These are phyloP conservation scores for Diaporthe vaccinii DNA, from an alignment of 2,329 filamentous ascomycete genomes.

Conservation along the genomic window DNA sequence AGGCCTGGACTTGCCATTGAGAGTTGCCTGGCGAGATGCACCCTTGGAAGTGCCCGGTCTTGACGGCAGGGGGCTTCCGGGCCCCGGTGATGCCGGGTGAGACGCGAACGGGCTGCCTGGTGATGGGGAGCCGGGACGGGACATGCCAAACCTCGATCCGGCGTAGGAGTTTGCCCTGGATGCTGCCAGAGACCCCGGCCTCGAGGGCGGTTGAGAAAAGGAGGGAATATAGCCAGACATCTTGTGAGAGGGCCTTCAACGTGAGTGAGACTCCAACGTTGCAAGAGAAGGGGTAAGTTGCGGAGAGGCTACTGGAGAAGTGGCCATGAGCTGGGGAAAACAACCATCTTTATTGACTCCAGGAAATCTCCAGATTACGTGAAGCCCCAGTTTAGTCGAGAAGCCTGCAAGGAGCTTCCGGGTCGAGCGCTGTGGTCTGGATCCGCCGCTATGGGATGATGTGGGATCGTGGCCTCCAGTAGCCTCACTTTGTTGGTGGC, in stretches of 20 bases:
- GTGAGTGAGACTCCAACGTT: slow-evolving; percentile 22
- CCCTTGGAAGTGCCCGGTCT: slow-evolving; percentile 37
- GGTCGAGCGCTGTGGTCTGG: slow-evolving; percentile 25
- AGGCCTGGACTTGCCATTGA: slow-evolving; percentile 34
- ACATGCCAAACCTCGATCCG: slow-evolving; percentile 28
- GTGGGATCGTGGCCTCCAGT: slow-evolving; percentile 37
- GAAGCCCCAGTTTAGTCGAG: slow-evolving; percentile 30
- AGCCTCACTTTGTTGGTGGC: slow-evolving; percentile 35
- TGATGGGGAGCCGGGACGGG: slow-evolving; percentile 18
- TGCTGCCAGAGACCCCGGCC: slow-evolving; percentile 39
- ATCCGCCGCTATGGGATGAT: slow-evolving; percentile 35
- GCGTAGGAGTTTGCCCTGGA: slow-evolving; percentile 39
- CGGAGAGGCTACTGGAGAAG: slow-evolving; percentile 24
- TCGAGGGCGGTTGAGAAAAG: slow-evolving; percentile 37
- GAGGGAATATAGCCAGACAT: slow-evolving; percentile 40
- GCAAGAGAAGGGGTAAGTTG: slow-evolving; percentile 19
- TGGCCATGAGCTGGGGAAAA: slow-evolving; percentile 35
- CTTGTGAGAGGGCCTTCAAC: slow-evolving; percentile 1
- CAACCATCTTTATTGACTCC: slow-evolving; percentile 31
- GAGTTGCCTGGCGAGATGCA: slow-evolving; percentile 17
- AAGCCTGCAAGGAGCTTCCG: slow-evolving; percentile 30
- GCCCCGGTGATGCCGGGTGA: slow-evolving; percentile 25
- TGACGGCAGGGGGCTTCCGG: slow-evolving; percentile 35
- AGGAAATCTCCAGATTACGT: slow-evolving; percentile 34
- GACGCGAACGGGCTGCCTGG: slow-evolving; percentile 23